Evolutionary conservation across 768 basidiomycete genomes (phyloP).

Genomic region (Termitomyces sp.): DNA sequence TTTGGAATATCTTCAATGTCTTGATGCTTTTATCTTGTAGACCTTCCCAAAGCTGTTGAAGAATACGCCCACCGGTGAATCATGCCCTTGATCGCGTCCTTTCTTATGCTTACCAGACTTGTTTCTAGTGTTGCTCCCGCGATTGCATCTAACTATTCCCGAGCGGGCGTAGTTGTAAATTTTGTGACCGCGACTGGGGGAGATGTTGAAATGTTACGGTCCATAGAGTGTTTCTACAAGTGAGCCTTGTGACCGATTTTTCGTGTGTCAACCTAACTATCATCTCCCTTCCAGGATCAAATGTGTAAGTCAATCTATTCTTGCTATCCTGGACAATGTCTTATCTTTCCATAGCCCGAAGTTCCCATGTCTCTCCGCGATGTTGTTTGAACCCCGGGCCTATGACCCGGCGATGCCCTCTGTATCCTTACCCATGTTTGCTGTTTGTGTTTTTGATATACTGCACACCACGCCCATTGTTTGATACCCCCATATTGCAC

Average conservation of each 20-base stretch:
- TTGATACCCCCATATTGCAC: constrained; percentile 71
- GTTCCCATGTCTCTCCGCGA: constrained; percentile 2
- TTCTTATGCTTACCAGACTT: not conserved
- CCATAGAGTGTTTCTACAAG: constrained; percentile 86
- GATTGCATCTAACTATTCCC: constrained; percentile 78
- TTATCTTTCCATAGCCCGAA: not conserved
- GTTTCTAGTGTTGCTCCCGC: constrained; percentile 73
- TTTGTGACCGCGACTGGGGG: constrained; percentile 97
- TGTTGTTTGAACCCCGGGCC: constrained; percentile 13
- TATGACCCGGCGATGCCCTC: constrained; percentile 45
- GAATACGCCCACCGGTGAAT: constrained; percentile 92
- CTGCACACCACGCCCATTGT: constrained; percentile 56
- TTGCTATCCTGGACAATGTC: not conserved
- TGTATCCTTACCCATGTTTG: constrained; percentile 75
- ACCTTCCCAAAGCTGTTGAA: constrained; percentile 92
- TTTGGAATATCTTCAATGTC: not conserved
- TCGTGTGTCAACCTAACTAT: not conserved
- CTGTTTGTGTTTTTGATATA: constrained; percentile 33
- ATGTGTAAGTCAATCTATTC: not conserved
- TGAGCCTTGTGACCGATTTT: not conserved
- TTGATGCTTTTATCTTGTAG: constrained; percentile 31
- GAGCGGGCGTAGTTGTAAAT: constrained; percentile 91
- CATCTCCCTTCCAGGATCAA: not conserved
- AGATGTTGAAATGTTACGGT: constrained; percentile 97
- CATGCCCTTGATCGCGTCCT: not conserved